Base-by-base conservation (phyloP, 1,139 yeast species). In the Candida sanyaensis region DNA sequence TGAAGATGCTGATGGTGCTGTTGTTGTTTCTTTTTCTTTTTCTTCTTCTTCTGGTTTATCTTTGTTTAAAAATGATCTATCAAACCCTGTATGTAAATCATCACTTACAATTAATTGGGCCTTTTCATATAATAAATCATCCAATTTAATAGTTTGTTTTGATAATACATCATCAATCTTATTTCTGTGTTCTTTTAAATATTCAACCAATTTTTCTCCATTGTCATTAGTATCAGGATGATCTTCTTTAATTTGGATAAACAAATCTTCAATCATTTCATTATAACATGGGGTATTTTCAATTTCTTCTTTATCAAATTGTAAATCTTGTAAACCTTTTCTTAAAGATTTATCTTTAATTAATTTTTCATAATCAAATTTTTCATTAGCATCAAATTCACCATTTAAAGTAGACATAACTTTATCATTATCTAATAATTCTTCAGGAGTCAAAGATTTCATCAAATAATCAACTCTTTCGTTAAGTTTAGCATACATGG, bases 81-180 rank as follows among this genome's bases (percentile, higher is more conserved):
- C 96, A 73, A 90, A 93, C 0, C 97, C 99, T n/a, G 96, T 90
- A 56, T 84, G 96, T 37, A 91, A 78, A 65, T 93, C 99, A 21
- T 91, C 98, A 49, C 96, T 86, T 5, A 96, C 84, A 54, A 93
- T 92, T 61, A 89, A 86, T 50, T 74, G 65, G 9, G 84, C 75
- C 58, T 89, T 87, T 61, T 92, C 96, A 55, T 83, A 78, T 56
- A 81, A 77, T 49, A 93, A 73, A 34, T 81, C 82, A 42, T 80
- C 82, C 58, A 91, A 71, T 58, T 83, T 86, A 38, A 78, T 77
- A 37, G 80, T 73, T 44, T 83, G 87, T 52, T 83, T 83, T 24
- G 71, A 69, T 51, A 84, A 73, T 7, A 86, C 86, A 34, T 77
- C 77, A 50, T 83, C 87, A 49, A 87, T 86, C 63, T 88, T 91